These are phyloP conservation scores for Wilcoxina mikolae DNA, from an alignment of 495 filamentous ascomycete genomes.

Conservation along the genomic window DNA sequence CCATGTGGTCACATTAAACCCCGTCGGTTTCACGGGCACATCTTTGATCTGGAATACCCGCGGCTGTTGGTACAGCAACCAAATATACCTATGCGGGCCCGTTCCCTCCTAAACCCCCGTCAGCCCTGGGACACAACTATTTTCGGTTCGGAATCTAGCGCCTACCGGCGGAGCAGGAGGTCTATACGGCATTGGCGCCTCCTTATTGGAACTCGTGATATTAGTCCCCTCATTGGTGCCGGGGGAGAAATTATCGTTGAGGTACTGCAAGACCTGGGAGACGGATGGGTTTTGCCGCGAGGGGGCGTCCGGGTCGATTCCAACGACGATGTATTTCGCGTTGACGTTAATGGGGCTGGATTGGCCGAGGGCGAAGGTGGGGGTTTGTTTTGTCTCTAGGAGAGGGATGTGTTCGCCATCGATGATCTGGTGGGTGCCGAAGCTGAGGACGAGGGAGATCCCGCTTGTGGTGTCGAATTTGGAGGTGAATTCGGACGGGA, in stretches of 20 bases:
- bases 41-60: constrained; percentile 3
- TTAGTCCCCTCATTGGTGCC: constrained; percentile 4
- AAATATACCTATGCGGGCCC: constrained; percentile 20
- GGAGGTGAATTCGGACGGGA: neutral
- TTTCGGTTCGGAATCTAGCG: too few species aligned
- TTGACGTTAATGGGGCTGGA: constrained; percentile 16
- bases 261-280: constrained; percentile 17
- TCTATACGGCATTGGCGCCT: neutral
- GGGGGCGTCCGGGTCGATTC: constrained; percentile 17
- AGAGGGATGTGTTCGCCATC: neutral
- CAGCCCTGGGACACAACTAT: too few species aligned
- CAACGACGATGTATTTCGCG: constrained; percentile 19
- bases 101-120: constrained; percentile 2
- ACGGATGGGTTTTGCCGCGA: neutral
- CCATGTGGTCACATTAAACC: constrained; percentile 17
- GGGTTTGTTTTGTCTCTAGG: neutral
- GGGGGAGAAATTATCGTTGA: constrained; percentile 14
- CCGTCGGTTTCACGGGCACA: neutral
- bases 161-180: constrained; percentile 12
- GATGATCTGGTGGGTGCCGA: neutral
- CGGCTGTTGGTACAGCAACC: constrained; percentile 22
- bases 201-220: neutral
- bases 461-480: neutral
- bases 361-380: constrained; percentile 18
- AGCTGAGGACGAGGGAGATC: neutral